These are phyloP conservation scores for Fusarium euwallaceae DNA, from an alignment of 2,329 filamentous ascomycete genomes.

Conservation along the genomic window DNA sequence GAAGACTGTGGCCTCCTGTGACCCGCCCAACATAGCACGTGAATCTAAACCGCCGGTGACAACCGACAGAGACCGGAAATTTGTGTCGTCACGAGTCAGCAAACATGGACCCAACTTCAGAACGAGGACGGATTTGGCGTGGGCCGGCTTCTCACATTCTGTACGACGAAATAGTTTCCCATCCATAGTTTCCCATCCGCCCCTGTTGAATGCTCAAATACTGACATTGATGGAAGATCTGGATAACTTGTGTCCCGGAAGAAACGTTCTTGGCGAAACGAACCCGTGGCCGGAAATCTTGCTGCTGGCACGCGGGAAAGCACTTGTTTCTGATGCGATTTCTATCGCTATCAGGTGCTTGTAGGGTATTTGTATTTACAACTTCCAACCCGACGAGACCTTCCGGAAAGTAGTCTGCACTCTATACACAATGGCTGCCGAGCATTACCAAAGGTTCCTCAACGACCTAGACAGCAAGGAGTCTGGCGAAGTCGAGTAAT, in stretches of 20 bases:
- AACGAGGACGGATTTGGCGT: not conserved
- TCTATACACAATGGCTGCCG: not conserved
- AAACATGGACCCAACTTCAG: not conserved
- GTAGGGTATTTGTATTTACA: not conserved
- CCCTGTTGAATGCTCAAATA: not conserved
- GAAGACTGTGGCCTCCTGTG: not conserved
- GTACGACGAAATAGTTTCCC: not conserved
- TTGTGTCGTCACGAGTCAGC: not conserved
- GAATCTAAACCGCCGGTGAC: not conserved
- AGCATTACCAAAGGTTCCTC: not conserved
- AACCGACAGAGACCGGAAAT: not conserved
- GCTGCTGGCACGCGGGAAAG: not conserved
- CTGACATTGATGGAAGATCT: not conserved
- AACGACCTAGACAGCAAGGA: not conserved
- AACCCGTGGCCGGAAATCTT: not conserved
- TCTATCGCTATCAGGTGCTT: not conserved
- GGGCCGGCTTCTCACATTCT: not conserved
- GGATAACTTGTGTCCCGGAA: not conserved
- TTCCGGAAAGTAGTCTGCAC: not conserved
- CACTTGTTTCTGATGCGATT: not conserved
- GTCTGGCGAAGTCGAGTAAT: not conserved
- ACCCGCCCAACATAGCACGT: not conserved
- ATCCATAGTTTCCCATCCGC: not conserved
- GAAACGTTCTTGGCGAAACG: not conserved
- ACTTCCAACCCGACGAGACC: not conserved